Percentiles rank a stretch among this genome's conserved stretches.
phyloP scores from a whole-genome alignment of 257 asterid genomes.

The Solanum sitiens region DNA sequence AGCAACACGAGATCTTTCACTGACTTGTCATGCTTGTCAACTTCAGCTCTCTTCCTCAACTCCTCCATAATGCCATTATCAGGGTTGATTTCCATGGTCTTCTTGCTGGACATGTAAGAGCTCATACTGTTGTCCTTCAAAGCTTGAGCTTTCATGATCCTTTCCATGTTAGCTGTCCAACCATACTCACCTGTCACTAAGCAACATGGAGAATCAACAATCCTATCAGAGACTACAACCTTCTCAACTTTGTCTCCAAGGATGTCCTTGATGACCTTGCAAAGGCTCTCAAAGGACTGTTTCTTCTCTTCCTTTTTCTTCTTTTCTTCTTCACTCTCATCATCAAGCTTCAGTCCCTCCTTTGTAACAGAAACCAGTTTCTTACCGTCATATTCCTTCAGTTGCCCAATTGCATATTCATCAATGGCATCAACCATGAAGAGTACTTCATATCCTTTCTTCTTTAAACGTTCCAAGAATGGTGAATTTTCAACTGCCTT shows the following conservation, averaged over 20 bases:
- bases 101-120: constrained; percentile 2
- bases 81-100: constrained; percentile 1
- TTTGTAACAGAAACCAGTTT: neutral
- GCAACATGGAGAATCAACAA: constrained; percentile 2
- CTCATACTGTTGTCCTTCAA: neutral
- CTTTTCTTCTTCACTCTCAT: neutral
- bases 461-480: neutral
- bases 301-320: neutral
- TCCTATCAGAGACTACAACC: neutral
- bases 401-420: neutral
- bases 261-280: neutral
- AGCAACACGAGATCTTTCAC: constrained; percentile 2
- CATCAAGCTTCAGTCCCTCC: neutral
- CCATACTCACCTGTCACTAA: constrained; percentile 3
- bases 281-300: neutral
- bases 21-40: neutral
- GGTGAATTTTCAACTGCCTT: neutral
- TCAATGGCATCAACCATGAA: neutral
- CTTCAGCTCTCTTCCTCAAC: neutral
- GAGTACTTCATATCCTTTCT: neutral
- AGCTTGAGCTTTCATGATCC: neutral
- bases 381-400: neutral
- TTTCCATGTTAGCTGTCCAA: constrained; percentile 1
- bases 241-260: neutral
- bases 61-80: constrained; percentile 4